These are phyloP conservation scores for Plenodomus lindquistii DNA, from an alignment of 2,329 filamentous ascomycete species.

Conservation along the genomic window DNA sequence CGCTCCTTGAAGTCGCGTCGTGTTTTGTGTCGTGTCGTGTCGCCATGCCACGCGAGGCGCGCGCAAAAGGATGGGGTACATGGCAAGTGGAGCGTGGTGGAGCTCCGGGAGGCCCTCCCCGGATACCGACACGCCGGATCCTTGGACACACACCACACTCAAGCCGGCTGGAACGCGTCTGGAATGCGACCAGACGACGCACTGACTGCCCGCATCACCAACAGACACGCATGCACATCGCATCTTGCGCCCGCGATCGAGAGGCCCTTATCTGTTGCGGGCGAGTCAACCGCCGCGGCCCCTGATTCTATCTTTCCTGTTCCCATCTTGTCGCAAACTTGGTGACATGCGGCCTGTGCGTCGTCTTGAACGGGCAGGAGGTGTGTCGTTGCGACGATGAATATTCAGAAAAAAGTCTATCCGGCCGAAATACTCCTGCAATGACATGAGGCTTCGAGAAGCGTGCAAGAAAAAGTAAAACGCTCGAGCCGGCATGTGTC, in stretches of 20 bases:
- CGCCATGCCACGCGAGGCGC: slow-evolving; percentile 28
- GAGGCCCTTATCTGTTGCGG: background rate
- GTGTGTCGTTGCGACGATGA: background rate
- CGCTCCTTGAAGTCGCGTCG: slow-evolving; percentile 20
- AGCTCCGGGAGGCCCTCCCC: slow-evolving; percentile 29
- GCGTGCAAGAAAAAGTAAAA: background rate
- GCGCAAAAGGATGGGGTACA: slow-evolving; percentile 24
- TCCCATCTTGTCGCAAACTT: too few species aligned
- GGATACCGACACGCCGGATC: slow-evolving; percentile 22
- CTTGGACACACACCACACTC: slow-evolving; percentile 8
- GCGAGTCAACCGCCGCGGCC: background rate
- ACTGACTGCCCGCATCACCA: slow-evolving; percentile 10
- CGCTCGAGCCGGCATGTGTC: background rate
- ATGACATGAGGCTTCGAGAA: background rate
- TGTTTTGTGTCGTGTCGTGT: too few species aligned
- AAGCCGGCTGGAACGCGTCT: slow-evolving; percentile 20
- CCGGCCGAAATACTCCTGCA: background rate
- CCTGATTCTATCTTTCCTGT: background rate
- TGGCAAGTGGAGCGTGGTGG: too few species aligned
- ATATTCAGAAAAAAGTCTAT: too few species aligned
- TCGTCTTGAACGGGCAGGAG: background rate
- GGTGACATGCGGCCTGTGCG: background rate
- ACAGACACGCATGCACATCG: slow-evolving; percentile 3
- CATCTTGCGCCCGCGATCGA: background rate
- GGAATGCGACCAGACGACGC: slow-evolving; percentile 11